Evolutionary conservation across 2,329 filamentous ascomycete species (phyloP).

Genomic region (Didymella arachidicola): DNA sequence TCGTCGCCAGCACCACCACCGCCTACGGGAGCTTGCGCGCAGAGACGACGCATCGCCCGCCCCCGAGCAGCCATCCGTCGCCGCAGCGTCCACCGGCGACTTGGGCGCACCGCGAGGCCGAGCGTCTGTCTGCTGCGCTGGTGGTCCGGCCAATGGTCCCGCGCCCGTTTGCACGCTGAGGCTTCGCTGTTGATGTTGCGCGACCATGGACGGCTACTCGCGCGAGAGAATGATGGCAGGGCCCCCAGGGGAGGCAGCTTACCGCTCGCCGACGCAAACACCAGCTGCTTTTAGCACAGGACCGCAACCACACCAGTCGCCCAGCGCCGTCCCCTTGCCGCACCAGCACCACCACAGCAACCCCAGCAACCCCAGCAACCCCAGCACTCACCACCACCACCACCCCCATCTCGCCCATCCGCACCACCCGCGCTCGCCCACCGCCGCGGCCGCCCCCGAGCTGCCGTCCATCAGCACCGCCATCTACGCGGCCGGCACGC

Average conservation of each 20-base stretch:
- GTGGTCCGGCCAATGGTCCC: conserved; percentile 23
- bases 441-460: conserved; percentile 48
- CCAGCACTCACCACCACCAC: no score
- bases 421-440: conserved; percentile 39
- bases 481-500: conserved; percentile 39
- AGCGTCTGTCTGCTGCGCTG: conserved; percentile 7
- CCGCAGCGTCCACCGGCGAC: conserved; percentile 3
- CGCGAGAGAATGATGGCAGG: conserved; percentile 46
- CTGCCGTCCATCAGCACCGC: conserved; percentile 52
- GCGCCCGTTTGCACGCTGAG: conserved; percentile 6
- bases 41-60: conserved; percentile 14
- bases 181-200: conserved; percentile 18
- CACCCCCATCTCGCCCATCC: conserved; percentile 22
- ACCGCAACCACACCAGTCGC: conserved; percentile 48
- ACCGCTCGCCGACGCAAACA: conserved; percentile 50
- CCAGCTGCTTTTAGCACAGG: conserved; percentile 37
- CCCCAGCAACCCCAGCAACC: conserved; percentile 28
- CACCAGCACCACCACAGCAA: conserved; percentile 45
- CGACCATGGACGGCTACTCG: conserved; percentile 42
- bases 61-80: conserved; percentile 10
- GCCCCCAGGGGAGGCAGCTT: conserved; percentile 48
- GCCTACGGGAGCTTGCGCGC: conserved; percentile 23
- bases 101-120: conserved; percentile 6
- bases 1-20: conserved; percentile 20
- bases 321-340: conserved; percentile 45